phyloP scores from a whole-genome alignment of 371 early-diverging fungal genomes.

The Rhizomucor pusillus region DNA sequence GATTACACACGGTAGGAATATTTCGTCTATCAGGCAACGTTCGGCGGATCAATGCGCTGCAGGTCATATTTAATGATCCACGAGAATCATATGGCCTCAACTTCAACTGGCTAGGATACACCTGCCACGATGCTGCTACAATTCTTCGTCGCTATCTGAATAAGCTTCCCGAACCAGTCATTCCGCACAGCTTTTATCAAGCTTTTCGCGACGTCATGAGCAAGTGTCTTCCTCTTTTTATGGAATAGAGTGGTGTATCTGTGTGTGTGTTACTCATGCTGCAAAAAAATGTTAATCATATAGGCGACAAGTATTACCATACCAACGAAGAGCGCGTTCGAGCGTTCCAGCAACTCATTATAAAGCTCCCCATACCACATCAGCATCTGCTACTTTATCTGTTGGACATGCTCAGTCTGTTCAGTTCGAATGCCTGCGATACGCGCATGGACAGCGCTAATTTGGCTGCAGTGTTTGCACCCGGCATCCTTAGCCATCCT shows the following conservation, averaged over 20 bases:
- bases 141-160: slow-evolving; percentile 59
- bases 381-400: slow-evolving; percentile 62
- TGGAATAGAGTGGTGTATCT: background rate
- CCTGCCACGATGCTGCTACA: slow-evolving; percentile 64
- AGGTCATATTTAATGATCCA: slow-evolving; percentile 54
- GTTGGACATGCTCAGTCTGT: slow-evolving; percentile 54
- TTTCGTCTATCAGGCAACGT: slow-evolving; percentile 38
- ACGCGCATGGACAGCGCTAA: slow-evolving; percentile 59
- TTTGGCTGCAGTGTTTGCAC: slow-evolving; percentile 61
- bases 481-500: slow-evolving; percentile 56
- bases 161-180: slow-evolving; percentile 64
- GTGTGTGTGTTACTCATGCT: background rate
- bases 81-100: slow-evolving; percentile 58
- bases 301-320: slow-evolving; percentile 10
- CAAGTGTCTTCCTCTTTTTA: slow-evolving; percentile 11
- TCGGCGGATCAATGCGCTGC: slow-evolving; percentile 57
- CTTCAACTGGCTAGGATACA: slow-evolving; percentile 56
- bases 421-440: slow-evolving; percentile 44
- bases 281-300: slow-evolving; percentile 28
- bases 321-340: too few relatives aligned
- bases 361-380: slow-evolving; percentile 51
- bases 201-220: slow-evolving; percentile 53
- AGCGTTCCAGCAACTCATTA: slow-evolving; percentile 51
- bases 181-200: slow-evolving; percentile 50
- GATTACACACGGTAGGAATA: slow-evolving; percentile 17